Percentiles rank a stretch among this genome's conserved stretches.
Evolutionary conservation across 441 rosid species (phyloP).

Genomic region (Euphorbia celastroides): DNA sequence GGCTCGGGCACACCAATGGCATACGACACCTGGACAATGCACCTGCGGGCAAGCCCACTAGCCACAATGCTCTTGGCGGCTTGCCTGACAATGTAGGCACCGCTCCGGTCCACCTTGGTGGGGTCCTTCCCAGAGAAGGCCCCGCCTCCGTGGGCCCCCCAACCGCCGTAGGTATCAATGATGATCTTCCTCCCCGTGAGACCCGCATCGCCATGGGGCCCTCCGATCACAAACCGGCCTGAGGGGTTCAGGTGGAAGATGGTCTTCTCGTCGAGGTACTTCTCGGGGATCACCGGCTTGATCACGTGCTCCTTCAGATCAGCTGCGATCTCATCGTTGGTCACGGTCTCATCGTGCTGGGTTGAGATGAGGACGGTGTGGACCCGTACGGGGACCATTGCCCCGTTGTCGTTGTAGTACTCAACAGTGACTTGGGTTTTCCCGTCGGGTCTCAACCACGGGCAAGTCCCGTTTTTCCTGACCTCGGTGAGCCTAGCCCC

Average conservation of each 20-base stretch:
- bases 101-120: no score
- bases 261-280: no score
- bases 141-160: no score
- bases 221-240: slow-evolving; percentile 79
- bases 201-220: slow-evolving; percentile 76
- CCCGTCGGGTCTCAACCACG: slow-evolving; percentile 71
- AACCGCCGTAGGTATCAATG: no score
- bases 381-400: slow-evolving; percentile 66
- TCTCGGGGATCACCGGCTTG: slow-evolving; percentile 65
- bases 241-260: no score
- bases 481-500: slow-evolving; percentile 76
- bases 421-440: slow-evolving; percentile 79
- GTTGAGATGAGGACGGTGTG: slow-evolving; percentile 76
- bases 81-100: no score
- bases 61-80: slow-evolving; percentile 79
- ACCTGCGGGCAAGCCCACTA: slow-evolving; percentile 64
- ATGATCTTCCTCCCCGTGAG: slow-evolving; percentile 74
- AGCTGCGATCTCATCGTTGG: slow-evolving; percentile 70
- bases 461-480: slow-evolving; percentile 60
- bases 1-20: slow-evolving; percentile 82
- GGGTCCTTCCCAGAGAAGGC: no score
- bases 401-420: slow-evolving; percentile 60
- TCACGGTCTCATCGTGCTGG: slow-evolving; percentile 74
- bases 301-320: no score
- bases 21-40: slow-evolving; percentile 69